These are phyloP conservation scores for Coniochaeta pulveracea DNA, from an alignment of 2,329 filamentous ascomycete genomes.

Conservation along the genomic window DNA sequence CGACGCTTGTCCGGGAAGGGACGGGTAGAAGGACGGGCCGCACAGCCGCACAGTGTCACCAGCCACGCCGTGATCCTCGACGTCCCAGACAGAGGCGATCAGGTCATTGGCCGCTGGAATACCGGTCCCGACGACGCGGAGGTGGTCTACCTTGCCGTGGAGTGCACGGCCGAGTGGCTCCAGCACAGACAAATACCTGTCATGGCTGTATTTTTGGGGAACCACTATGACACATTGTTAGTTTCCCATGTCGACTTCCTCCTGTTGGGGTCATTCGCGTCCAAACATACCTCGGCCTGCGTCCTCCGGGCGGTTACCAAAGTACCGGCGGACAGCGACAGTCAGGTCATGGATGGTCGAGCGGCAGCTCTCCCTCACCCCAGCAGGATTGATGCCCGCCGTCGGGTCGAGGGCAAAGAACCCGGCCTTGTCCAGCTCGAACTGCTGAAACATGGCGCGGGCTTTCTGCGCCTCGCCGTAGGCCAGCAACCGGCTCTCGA, in stretches of 20 bases:
- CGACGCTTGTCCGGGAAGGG: conserved; percentile 9
- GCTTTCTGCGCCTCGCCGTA: neutral
- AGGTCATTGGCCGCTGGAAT: conserved; percentile 7
- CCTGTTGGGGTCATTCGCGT: neutral
- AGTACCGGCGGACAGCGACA: conserved; percentile 1
- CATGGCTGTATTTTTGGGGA: conserved; percentile 6
- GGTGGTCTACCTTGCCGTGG: conserved; percentile 6
- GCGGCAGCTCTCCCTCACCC: neutral
- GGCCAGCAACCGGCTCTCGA: too few relatives aligned
- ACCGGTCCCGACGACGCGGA: conserved; percentile 9
- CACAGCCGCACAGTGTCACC: neutral
- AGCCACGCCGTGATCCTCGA: conserved; percentile 5
- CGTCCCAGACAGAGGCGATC: conserved; percentile 7
- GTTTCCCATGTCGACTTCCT: neutral
- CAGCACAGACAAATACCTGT: conserved; percentile 8
- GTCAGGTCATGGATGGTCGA: conserved; percentile 2
- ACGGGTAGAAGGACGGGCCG: conserved; percentile 8
- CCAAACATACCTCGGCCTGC: neutral
- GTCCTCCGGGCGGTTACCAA: conserved; percentile 1
- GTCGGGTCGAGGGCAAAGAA: neutral
- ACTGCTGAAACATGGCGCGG: neutral
- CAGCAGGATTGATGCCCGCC: neutral
- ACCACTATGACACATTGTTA: neutral
- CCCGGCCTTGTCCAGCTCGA: neutral
- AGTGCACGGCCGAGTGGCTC: conserved; percentile 10